These are phyloP conservation scores for Penicillium sp. DNA, from an alignment of 2,329 filamentous ascomycete genomes.

Conservation along the genomic window DNA sequence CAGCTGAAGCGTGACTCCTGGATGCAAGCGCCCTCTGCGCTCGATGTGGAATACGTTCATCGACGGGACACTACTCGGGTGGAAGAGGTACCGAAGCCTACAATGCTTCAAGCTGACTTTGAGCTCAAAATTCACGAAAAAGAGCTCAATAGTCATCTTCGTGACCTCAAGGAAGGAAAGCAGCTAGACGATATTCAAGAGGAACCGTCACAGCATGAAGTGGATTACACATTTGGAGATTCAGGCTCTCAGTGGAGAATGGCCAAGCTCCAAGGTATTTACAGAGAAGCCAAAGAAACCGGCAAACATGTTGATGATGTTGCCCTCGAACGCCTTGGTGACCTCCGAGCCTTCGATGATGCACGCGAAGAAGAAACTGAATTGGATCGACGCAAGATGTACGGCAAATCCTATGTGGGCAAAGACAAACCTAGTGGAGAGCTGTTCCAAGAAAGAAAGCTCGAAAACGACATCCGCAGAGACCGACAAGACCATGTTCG, in stretches of 20 bases:
- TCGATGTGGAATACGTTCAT: conserved; percentile 75
- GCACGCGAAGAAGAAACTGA: conserved; percentile 92
- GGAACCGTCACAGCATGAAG: conserved; percentile 59
- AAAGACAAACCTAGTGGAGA: conserved; percentile 88
- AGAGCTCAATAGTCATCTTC: conserved; percentile 75
- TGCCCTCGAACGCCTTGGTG: conserved; percentile 78
- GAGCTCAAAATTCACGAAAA: conserved; percentile 73
- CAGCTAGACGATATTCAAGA: conserved; percentile 54
- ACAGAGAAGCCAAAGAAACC: conserved; percentile 72
- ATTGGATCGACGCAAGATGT: conserved; percentile 75
- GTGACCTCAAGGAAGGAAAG: conserved; percentile 60
- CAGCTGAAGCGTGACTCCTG: conserved; percentile 74
- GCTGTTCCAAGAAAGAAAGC: conserved; percentile 73
- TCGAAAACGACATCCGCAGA: conserved; percentile 55
- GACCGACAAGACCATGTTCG: conserved; percentile 28
- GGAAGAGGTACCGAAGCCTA: conserved; percentile 44
- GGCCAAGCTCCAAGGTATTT: conserved; percentile 88
- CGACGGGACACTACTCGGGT: conserved; percentile 61
- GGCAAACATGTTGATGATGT: conserved; percentile 76
- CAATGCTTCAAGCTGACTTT: conserved; percentile 56
- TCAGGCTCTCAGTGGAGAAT: conserved; percentile 91
- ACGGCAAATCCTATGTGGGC: conserved; percentile 80
- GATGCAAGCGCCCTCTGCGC: conserved; percentile 85
- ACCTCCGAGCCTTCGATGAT: conserved; percentile 82
- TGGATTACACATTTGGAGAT: conserved; percentile 87